Evolutionary conservation across 345 rosid species (phyloP), one percentile per base, ranked within the genome.

Genomic region (Hibiscus mutabilis): DNA sequence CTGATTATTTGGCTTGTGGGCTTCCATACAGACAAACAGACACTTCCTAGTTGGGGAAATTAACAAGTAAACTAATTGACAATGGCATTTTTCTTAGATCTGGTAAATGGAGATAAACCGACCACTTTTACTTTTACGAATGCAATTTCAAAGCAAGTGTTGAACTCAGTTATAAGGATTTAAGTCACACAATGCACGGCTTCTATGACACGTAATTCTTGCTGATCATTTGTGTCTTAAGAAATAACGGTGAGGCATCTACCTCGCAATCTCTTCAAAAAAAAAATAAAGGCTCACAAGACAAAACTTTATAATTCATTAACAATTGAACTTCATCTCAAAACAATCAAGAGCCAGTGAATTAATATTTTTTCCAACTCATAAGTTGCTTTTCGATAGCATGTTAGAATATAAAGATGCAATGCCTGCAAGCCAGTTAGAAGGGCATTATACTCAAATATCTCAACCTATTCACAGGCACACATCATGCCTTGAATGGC

Each of bases 141-240:
- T 18, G 72, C 44, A 51, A n/a, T 51, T 31, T 53, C 44, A 53
- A 31, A 68, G 60, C 72, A 33, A 68, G 60, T 12, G 52, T 47
- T 47, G 52, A 47, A 47, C 52, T 47, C 52, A 47, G 52, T 14
- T 4, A 47, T 47, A 47, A 47, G 12, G 52, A 47, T 47, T 19
- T 25, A 13, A 66, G 52, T 25, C 40, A 66, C 24, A 49, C 35
- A 25, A 66, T 47, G 57, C 70, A 46, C 9, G 27, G 35, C 62
- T 59, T 59, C 10, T 25, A 59, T 59, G 62, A 14, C 62, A 27
- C 7, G 7, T 14, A 25, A 8, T 7, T 25, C 16, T 27, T 66
- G 8, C 42, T 66, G 70, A 66, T 47, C n/a, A 47, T 14, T 47
- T 9, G 14, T 66, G 5, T 14, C 22, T 47, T 8, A 25, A 25